Evolutionary conservation across 345 rosid species (phyloP).

Genomic region (Dipteronia sinensis): DNA sequence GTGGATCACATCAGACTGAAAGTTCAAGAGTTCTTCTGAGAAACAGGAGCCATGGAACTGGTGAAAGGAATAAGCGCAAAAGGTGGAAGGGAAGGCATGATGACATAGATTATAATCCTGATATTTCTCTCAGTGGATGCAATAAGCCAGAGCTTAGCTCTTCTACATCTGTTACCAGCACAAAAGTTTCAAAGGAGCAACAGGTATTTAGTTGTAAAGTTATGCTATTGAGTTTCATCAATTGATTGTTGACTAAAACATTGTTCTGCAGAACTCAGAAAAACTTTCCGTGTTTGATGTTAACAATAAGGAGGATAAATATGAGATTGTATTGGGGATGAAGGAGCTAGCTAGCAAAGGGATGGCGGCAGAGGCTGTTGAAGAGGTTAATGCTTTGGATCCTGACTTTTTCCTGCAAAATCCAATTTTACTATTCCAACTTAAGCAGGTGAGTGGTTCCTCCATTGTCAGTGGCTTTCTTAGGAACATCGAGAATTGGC

Average conservation of each 20-base stretch:
- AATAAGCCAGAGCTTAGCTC: conserved; percentile 40
- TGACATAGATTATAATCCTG: conserved; percentile 48
- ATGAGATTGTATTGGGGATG: conserved; percentile 70
- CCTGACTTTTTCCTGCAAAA: conserved; percentile 69
- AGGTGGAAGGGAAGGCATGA: conserved; percentile 89
- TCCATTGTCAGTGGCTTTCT: neutral
- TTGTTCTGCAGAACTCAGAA: conserved; percentile 40
- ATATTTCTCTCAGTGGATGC: conserved; percentile 40
- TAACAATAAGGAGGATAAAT: conserved; percentile 48
- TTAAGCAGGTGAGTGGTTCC: conserved; percentile 72
- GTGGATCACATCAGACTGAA: conserved; percentile 61
- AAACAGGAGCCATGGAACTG: conserved; percentile 49
- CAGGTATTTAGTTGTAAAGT: conserved; percentile 38
- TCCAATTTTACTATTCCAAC: conserved; percentile 70
- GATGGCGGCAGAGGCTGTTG: conserved; percentile 82
- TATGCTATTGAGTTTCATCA: conserved; percentile 3
- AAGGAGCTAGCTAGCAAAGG: conserved; percentile 84
- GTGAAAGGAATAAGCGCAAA: conserved; percentile 84
- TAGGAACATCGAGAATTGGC: neutral
- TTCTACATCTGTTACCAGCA: conserved; percentile 21
- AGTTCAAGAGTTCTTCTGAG: conserved; percentile 43
- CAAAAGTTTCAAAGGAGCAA: conserved; percentile 31
- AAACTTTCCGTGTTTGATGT: conserved; percentile 22
- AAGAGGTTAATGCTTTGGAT: conserved; percentile 75
- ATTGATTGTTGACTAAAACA: conserved; percentile 13